These are phyloP conservation scores for Postia placenta DNA, from an alignment of 768 basidiomycete genomes.

Conservation along the genomic window DNA sequence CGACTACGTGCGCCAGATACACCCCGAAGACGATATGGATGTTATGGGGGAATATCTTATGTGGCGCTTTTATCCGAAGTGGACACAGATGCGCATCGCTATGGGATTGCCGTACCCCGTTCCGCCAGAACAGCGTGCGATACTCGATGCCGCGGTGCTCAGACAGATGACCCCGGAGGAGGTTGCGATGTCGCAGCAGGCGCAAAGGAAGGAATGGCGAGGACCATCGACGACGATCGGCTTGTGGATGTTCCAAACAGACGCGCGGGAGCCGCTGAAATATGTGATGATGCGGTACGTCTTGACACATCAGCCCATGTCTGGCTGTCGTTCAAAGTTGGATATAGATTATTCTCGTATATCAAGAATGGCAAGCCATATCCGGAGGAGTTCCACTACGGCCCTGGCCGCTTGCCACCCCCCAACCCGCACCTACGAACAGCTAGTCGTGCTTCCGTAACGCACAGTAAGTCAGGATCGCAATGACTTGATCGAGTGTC, in stretches of 20 bases:
- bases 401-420: constrained; percentile 59
- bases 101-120: constrained; percentile 22
- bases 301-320: neutral
- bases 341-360: constrained; percentile 53
- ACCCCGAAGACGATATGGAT: constrained; percentile 73
- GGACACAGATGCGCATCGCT: constrained; percentile 36
- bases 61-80: constrained; percentile 69
- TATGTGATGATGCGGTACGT: constrained; percentile 64
- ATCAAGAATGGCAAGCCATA: constrained; percentile 63
- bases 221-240: constrained; percentile 56
- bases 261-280: constrained; percentile 64
- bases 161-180: constrained; percentile 26
- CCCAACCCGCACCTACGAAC: constrained; percentile 36
- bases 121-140: constrained; percentile 9
- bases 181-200: constrained; percentile 32
- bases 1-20: constrained; percentile 68
- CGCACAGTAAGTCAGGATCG: neutral
- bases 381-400: constrained; percentile 67
- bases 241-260: constrained; percentile 70
- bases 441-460: constrained; percentile 8
- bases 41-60: constrained; percentile 61
- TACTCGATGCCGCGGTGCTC: constrained; percentile 18
- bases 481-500: neutral
- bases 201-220: constrained; percentile 41
- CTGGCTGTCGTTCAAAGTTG: neutral